Percentiles rank a stretch among this genome's conserved stretches.
These are phyloP conservation scores for Chaetomium tenue DNA, from an alignment of 495 filamentous ascomycete genomes.

Conservation along the genomic window DNA sequence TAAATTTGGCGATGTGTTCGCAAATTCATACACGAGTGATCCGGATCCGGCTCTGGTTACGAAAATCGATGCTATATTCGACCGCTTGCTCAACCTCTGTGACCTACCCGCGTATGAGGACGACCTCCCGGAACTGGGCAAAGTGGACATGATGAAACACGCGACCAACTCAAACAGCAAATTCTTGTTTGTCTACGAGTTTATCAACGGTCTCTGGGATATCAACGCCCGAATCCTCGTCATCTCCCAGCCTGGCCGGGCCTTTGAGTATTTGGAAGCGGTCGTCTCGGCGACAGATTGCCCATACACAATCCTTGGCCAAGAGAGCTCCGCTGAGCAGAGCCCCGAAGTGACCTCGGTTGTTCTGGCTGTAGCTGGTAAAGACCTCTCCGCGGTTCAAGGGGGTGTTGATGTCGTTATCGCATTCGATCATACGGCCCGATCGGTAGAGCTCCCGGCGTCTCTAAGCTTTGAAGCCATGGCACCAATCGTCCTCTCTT, in stretches of 20 bases:
- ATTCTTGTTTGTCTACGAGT: slow-evolving; percentile 47
- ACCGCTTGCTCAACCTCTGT: slow-evolving; percentile 41
- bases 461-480: slow-evolving; percentile 18
- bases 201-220: slow-evolving; percentile 36
- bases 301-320: slow-evolving; percentile 25
- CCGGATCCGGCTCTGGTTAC: slow-evolving; percentile 32
- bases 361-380: slow-evolving; percentile 24
- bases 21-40: slow-evolving; percentile 11
- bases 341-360: slow-evolving; percentile 20
- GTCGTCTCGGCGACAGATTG: slow-evolving; percentile 34
- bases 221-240: slow-evolving; percentile 41
- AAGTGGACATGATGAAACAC: slow-evolving; percentile 38
- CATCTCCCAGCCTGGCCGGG: slow-evolving; percentile 38
- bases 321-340: slow-evolving; percentile 6
- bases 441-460: slow-evolving; percentile 23
- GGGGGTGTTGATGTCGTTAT: slow-evolving; percentile 40
- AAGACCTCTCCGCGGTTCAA: slow-evolving; percentile 24
- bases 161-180: slow-evolving; percentile 45
- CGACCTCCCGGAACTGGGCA: slow-evolving; percentile 31
- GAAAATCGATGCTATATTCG: slow-evolving; percentile 42
- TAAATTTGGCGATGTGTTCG: slow-evolving; percentile 37
- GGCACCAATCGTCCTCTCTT: slow-evolving; percentile 34
- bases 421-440: slow-evolving; percentile 43
- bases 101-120: slow-evolving; percentile 45
- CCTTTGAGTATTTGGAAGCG: slow-evolving; percentile 42